phyloP scores from a whole-genome alignment of 2,329 filamentous ascomycete genomes.

The Xylariaceae sp. region DNA sequence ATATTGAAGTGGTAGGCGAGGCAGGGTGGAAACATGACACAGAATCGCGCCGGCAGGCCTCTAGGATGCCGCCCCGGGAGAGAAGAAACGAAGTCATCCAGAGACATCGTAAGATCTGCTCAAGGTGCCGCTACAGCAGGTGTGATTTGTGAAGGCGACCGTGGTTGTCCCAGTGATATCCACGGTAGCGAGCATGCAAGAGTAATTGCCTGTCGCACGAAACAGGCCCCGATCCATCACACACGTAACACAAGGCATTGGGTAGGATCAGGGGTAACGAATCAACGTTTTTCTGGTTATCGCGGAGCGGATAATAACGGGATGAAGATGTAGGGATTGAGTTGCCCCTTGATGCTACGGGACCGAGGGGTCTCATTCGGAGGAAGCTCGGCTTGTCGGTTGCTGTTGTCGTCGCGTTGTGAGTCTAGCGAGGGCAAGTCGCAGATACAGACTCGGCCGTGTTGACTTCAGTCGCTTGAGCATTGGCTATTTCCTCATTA shows the following conservation, averaged over 20 bases:
- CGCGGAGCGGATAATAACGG: neutral
- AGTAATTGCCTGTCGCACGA: neutral
- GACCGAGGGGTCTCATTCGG: neutral
- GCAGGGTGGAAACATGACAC: no score
- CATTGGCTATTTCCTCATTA: neutral
- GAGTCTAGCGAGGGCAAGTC: neutral
- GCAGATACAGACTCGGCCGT: neutral
- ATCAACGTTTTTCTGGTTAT: neutral
- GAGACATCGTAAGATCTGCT: neutral
- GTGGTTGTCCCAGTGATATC: neutral
- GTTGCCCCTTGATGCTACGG: neutral
- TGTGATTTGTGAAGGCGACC: neutral
- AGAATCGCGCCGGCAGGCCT: no score
- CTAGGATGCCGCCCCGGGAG: no score
- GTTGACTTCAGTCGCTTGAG: neutral
- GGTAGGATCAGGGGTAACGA: neutral
- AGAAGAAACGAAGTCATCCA: neutral
- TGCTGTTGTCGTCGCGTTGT: neutral
- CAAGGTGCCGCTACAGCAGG: neutral
- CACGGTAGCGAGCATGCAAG: neutral
- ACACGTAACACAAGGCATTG: neutral
- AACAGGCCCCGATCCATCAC: neutral
- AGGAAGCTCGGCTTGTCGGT: neutral
- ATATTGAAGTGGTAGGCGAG: no score
- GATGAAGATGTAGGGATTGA: neutral